phyloP scores from a whole-genome alignment of 2,329 filamentous ascomycete genomes.

The Xylogone sp. region DNA sequence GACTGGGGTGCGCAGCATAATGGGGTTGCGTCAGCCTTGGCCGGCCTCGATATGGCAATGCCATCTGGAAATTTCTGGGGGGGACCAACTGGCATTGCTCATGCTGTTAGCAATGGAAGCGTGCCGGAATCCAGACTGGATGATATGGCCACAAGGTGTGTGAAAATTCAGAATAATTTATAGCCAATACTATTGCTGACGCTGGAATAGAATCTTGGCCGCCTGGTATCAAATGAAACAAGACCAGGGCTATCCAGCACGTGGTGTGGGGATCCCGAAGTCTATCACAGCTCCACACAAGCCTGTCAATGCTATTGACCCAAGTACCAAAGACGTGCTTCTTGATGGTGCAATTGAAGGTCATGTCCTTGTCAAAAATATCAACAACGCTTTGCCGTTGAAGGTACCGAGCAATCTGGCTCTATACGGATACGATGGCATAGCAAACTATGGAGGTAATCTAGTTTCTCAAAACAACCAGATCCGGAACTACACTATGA shows the following conservation, averaged over 20 bases:
- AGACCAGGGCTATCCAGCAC: conserved; percentile 34
- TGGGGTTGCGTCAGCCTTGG: conserved; percentile 72
- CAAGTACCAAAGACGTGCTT: conserved; percentile 41
- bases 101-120: conserved; percentile 57
- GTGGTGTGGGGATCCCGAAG: conserved; percentile 45
- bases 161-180: too few relatives aligned
- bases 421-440: conserved; percentile 52
- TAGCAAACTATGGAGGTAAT: too few relatives aligned
- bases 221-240: conserved; percentile 57
- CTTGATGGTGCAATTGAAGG: conserved; percentile 59
- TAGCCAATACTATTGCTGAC: conserved; percentile 51
- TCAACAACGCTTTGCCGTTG: conserved; percentile 46
- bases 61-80: conserved; percentile 10
- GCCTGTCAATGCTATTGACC: conserved; percentile 52
- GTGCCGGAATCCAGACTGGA: conserved; percentile 51
- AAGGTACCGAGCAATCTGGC: conserved; percentile 46
- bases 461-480: too few relatives aligned
- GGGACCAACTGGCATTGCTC: conserved; percentile 36
- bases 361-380: conserved; percentile 62
- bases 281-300: conserved; percentile 46
- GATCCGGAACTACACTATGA: conserved; percentile 43
- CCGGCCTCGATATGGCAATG: conserved; percentile 66
- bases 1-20: conserved; percentile 84
- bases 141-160: conserved; percentile 59
- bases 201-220: conserved; percentile 50